A percentile compares a stretch with the other conserved stretches of the same genome.
These are phyloP conservation scores for Syzygium aqueum DNA, from an alignment of 345 rosid genomes.

Conservation along the genomic window DNA sequence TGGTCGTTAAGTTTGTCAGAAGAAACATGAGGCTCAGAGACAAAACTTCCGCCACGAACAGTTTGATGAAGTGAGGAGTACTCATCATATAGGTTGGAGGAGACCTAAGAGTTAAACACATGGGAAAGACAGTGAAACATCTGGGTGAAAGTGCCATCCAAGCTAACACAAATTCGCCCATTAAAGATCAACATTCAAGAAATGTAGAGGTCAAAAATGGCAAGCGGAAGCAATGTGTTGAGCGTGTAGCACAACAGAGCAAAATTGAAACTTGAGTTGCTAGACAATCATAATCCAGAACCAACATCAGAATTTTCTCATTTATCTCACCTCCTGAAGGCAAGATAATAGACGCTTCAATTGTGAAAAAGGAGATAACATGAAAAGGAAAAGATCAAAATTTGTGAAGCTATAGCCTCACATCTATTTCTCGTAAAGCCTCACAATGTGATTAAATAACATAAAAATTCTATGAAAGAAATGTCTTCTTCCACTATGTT, in stretches of 20 bases:
- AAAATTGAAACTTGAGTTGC: not conserved
- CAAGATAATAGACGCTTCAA: not conserved
- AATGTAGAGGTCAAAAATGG: not conserved
- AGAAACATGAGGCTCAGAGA: slow-evolving; percentile 17
- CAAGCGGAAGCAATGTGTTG: not conserved
- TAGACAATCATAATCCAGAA: not conserved
- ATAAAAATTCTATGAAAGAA: not conserved
- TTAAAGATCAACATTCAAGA: not conserved
- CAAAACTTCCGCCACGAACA: slow-evolving; percentile 17
- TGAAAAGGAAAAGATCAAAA: not conserved
- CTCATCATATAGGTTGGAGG: slow-evolving; percentile 10
- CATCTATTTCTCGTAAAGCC: not conserved
- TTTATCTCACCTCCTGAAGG: not conserved
- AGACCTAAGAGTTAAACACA: not conserved
- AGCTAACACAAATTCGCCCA: not conserved
- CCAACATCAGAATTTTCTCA: not conserved
- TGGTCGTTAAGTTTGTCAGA: slow-evolving; percentile 8
- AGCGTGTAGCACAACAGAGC: not conserved
- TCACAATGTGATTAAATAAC: not conserved
- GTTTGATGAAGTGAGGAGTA: slow-evolving; percentile 12
- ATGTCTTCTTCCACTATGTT: not conserved
- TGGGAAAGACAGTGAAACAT: not conserved
- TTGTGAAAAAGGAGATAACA: not conserved
- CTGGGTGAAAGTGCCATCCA: not conserved
- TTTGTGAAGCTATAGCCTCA: not conserved